phyloP scores from a whole-genome alignment of 139 green algal genomes.

The Klebsormidium nitens region DNA sequence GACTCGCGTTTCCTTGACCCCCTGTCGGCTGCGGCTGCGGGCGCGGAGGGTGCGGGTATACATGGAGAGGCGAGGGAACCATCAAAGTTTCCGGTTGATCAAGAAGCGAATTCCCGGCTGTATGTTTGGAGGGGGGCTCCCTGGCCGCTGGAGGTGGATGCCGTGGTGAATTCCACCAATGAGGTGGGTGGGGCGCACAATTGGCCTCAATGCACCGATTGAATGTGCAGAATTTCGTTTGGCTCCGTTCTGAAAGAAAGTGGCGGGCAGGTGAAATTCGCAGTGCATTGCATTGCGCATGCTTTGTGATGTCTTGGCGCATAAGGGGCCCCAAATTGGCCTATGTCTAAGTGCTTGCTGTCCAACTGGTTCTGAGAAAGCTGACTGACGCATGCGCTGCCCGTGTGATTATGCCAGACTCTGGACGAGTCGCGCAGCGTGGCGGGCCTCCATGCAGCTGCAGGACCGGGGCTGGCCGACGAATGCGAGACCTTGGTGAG shows the following conservation, averaged over 20 bases:
- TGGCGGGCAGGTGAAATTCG: too few species aligned
- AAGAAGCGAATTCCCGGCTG: slow-evolving; percentile 28
- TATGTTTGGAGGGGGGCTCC: slow-evolving; percentile 28
- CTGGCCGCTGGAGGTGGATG: slow-evolving; percentile 36
- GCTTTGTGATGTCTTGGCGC: too few species aligned
- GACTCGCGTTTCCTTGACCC: too few species aligned
- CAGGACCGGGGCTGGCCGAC: slow-evolving; percentile 29
- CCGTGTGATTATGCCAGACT: not conserved
- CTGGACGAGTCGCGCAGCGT: slow-evolving; percentile 16
- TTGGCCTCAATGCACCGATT: too few species aligned
- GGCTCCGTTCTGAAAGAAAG: too few species aligned
- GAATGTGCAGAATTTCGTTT: too few species aligned
- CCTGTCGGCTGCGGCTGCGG: too few species aligned
- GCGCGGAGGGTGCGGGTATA: too few species aligned
- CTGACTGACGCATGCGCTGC: not conserved
- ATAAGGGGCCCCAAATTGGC: too few species aligned
- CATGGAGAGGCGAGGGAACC: not conserved
- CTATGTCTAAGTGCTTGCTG: too few species aligned
- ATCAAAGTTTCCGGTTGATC: slow-evolving; percentile 23
- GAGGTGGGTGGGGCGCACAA: slow-evolving; percentile 6
- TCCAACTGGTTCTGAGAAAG: too few species aligned
- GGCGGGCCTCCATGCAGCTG: slow-evolving; percentile 27
- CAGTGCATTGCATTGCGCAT: too few species aligned
- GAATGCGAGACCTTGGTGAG: slow-evolving; percentile 31
- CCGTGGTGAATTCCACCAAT: slow-evolving; percentile 40